Conservation (phyloP, 257 asterid genomes). For the Rhazya stricta region DNA sequence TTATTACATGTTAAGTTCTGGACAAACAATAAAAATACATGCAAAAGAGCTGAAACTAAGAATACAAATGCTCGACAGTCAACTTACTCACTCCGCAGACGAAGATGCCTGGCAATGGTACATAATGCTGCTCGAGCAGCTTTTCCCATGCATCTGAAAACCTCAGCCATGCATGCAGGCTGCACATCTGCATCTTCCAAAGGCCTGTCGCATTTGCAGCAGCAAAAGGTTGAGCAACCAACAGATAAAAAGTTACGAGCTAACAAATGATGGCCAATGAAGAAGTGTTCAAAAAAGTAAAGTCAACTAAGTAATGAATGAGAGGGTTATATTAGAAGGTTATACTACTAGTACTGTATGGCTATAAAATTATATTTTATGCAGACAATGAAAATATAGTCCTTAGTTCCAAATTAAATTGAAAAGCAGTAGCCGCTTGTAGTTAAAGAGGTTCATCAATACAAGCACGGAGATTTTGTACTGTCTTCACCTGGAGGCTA, state of each 20-base stretch:
- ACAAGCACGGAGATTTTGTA: neutral
- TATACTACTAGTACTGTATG: neutral
- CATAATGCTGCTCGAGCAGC: constrained; percentile 83
- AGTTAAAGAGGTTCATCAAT: neutral
- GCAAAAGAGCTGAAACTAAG: neutral
- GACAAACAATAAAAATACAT: neutral
- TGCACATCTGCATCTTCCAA: constrained; percentile 77
- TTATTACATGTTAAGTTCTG: constrained; percentile 23
- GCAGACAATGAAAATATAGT: neutral
- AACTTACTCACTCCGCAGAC: constrained; percentile 81
- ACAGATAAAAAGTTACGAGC: neutral
- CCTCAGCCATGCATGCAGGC: constrained; percentile 97
- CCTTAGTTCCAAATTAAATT: neutral
- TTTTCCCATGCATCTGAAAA: constrained; percentile 88
- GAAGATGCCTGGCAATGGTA: constrained; percentile 90
- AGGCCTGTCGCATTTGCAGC: constrained; percentile 47
- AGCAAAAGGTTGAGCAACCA: constrained; percentile 1
- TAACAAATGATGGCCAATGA: neutral
- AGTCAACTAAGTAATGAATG: too few species aligned
- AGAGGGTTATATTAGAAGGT: neutral
- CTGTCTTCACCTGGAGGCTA: neutral
- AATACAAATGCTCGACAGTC: constrained; percentile 15
- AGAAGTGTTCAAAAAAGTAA: neutral
- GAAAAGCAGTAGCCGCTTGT: neutral
- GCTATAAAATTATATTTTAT: neutral